Evolutionary conservation across 75 land plant genomes (phyloP).

Genomic region (Selaginella moellendorffii): DNA sequence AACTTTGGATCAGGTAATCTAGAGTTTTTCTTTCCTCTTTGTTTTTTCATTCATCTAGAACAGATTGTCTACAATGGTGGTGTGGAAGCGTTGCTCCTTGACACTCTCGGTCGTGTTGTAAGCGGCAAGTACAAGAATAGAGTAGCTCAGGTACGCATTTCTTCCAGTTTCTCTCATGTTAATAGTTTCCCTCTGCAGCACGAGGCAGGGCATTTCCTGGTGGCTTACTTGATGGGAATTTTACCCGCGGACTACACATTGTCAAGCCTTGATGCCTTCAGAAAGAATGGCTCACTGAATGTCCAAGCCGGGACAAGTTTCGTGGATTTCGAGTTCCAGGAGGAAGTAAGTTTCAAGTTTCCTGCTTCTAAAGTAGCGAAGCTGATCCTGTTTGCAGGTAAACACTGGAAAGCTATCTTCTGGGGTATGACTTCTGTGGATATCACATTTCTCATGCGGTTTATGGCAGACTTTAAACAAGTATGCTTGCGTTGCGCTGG

Average conservation of each 20-base stretch:
- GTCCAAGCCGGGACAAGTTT: constrained; percentile 87
- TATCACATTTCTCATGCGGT: not conserved
- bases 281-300: constrained; percentile 60
- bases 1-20: constrained; percentile 47
- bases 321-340: constrained; percentile 79
- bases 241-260: constrained; percentile 73
- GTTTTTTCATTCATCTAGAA: constrained; percentile 3
- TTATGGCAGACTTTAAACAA: constrained; percentile 60
- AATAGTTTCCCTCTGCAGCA: constrained; percentile 57
- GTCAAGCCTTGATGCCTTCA: constrained; percentile 62
- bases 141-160: constrained; percentile 52
- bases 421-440: constrained; percentile 15
- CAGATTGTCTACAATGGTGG: constrained; percentile 73
- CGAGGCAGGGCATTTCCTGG: constrained; percentile 92
- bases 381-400: constrained; percentile 26
- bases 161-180: not conserved
- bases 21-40: not conserved
- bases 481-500: constrained; percentile 79
- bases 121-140: constrained; percentile 70
- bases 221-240: constrained; percentile 78
- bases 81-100: constrained; percentile 49
- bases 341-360: constrained; percentile 35
- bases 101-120: constrained; percentile 56
- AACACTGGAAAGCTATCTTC: constrained; percentile 46
- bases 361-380: not conserved